Evolutionary conservation across 2,329 filamentous ascomycete species (phyloP).

Genomic region (Pseudogymnoascus sp.): DNA sequence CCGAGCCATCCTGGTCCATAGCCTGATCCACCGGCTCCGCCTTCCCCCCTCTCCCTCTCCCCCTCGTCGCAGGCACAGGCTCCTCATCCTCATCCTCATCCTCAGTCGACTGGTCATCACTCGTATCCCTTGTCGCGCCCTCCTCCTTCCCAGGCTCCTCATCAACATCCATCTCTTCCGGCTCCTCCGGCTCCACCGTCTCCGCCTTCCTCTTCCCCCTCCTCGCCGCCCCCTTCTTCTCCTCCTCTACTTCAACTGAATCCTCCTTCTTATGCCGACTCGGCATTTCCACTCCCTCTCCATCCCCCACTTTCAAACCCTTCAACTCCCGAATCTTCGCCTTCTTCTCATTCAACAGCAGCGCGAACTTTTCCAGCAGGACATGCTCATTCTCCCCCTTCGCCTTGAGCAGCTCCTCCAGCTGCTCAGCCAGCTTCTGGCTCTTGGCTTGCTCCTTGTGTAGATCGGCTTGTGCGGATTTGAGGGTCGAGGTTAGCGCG

Average conservation of each 20-base stretch:
- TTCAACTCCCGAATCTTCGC: constrained; percentile 69
- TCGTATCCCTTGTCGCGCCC: constrained; percentile 15
- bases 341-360: constrained; percentile 71
- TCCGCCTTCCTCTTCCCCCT: constrained; percentile 43
- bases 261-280: constrained; percentile 10
- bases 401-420: constrained; percentile 56
- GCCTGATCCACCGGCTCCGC: not conserved
- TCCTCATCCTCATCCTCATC: constrained; percentile 9
- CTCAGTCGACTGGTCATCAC: constrained; percentile 9
- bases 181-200: constrained; percentile 23
- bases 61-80: not conserved
- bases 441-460: constrained; percentile 46
- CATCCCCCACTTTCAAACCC: constrained; percentile 33
- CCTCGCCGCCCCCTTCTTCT: constrained; percentile 30
- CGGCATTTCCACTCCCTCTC: constrained; percentile 30
- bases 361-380: constrained; percentile 60
- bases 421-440: constrained; percentile 49
- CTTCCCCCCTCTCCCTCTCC: not conserved
- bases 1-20: constrained; percentile 17
- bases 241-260: not conserved
- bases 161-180: constrained; percentile 44
- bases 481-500: constrained; percentile 13
- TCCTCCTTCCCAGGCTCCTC: constrained; percentile 12
- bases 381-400: constrained; percentile 60
- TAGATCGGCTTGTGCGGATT: constrained; percentile 31